Evolutionary conservation across 1,284 basidiomycete genomes (phyloP).

Genomic region (Ustilago esculenta): DNA sequence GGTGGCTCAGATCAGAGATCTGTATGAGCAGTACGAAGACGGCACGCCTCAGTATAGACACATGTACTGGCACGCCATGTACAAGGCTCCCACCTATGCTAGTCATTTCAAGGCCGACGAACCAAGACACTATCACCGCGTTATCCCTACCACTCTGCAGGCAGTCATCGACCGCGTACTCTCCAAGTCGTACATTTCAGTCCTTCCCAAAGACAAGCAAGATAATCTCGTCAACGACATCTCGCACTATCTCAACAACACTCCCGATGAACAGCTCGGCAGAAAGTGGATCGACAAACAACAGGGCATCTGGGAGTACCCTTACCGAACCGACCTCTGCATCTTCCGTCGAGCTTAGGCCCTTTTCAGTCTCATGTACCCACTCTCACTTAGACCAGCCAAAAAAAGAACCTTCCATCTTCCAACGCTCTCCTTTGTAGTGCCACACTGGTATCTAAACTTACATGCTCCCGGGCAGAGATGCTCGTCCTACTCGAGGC

Average conservation of each 20-base stretch:
- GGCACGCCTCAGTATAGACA: slow-evolving; percentile 62
- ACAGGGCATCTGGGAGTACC: slow-evolving; percentile 58
- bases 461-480: too few relatives aligned
- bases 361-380: not conserved
- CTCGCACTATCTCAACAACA: slow-evolving; percentile 30
- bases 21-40: slow-evolving; percentile 59
- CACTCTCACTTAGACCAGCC: too few relatives aligned
- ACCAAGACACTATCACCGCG: slow-evolving; percentile 40
- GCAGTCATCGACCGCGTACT: slow-evolving; percentile 50
- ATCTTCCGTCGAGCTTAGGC: slow-evolving; percentile 43
- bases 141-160: slow-evolving; percentile 52
- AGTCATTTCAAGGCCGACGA: slow-evolving; percentile 36
- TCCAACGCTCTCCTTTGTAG: too few relatives aligned
- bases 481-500: slow-evolving; percentile 14
- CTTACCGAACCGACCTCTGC: slow-evolving; percentile 44
- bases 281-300: slow-evolving; percentile 60
- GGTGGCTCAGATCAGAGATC: slow-evolving; percentile 56
- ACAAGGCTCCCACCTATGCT: slow-evolving; percentile 37
- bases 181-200: slow-evolving; percentile 60
- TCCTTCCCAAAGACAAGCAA: slow-evolving; percentile 45
- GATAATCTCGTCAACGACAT: slow-evolving; percentile 26
- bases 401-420: too few relatives aligned
- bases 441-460: not conserved
- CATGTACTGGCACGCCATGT: slow-evolving; percentile 60
- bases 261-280: slow-evolving; percentile 38